A percentile compares a stretch with the other conserved stretches of the same genome.
These are phyloP conservation scores for Discostella stelligeroides DNA, from an alignment of 108 stramenopile genomes.

Conservation along the genomic window DNA sequence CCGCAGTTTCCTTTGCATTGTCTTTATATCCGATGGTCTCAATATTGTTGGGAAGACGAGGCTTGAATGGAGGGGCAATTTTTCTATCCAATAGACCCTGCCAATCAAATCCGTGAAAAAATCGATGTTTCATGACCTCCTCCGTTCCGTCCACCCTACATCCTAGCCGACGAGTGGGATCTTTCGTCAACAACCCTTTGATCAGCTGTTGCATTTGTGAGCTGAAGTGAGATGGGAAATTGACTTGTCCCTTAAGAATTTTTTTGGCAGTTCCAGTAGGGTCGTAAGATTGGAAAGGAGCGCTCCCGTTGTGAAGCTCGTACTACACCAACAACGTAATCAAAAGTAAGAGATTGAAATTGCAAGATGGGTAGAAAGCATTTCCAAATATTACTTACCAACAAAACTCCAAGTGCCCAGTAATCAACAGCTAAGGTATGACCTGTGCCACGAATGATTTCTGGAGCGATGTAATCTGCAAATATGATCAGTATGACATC, in stretches of 20 bases:
- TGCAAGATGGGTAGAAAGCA: background rate
- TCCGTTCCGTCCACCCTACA: slow-evolving; percentile 57
- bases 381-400: slow-evolving; percentile 16
- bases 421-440: slow-evolving; percentile 74
- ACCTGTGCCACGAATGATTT: slow-evolving; percentile 58
- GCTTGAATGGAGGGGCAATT: slow-evolving; percentile 82
- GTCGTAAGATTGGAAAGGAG: slow-evolving; percentile 80
- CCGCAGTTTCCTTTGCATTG: slow-evolving; percentile 12
- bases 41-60: slow-evolving; percentile 50
- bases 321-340: slow-evolving; percentile 51
- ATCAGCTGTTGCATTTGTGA: slow-evolving; percentile 59
- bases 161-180: slow-evolving; percentile 65
- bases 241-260: slow-evolving; percentile 71
- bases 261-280: slow-evolving; percentile 80
- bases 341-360: slow-evolving; percentile 78
- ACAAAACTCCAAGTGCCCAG: slow-evolving; percentile 70
- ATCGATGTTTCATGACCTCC: slow-evolving; percentile 66
- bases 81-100: slow-evolving; percentile 62
- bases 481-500: no score
- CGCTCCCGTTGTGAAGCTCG: slow-evolving; percentile 77
- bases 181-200: slow-evolving; percentile 53
- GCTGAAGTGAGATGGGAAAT: slow-evolving; percentile 47
- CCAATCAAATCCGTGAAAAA: slow-evolving; percentile 83
- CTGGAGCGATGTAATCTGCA: slow-evolving; percentile 74
- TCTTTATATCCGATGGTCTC: slow-evolving; percentile 20